Base-by-base conservation (phyloP, 768 basidiomycete genomes). In the Pleurotus pulmonarius region DNA sequence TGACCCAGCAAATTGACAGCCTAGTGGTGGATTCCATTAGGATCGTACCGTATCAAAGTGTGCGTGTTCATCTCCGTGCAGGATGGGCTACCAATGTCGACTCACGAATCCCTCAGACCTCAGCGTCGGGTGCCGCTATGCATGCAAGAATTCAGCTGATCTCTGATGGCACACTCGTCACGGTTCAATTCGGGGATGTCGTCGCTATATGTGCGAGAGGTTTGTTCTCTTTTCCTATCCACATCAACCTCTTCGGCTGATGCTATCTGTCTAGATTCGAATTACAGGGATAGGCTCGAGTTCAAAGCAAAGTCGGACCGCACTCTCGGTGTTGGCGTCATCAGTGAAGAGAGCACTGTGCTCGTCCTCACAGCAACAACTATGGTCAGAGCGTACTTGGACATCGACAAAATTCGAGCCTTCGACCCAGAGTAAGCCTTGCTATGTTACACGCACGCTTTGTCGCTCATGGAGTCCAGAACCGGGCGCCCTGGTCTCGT, bases 151-250 rank as follows among this genome's bases (percentile, higher is more conserved):
- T 92, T 53, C 81, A 82, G 53, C 73, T 85, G 15, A 69, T 88
- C 20, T 70, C 75, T n/a, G 75, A 75, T n/a, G 88, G 87, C 16
- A 73, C 78, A 18, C 63, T 89, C 7, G 69, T 84, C 39, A 76
- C 79, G 34, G 77, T 89, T 5, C 83, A 90, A 61, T 92, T 90
- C 59, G 88, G 88, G 25, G 89, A 92, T 67, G 83, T 88, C 1
- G 82, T 90, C 16, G 85, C 86, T 4, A 73, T 92, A 9, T 87
- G 85, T 66, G 80, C 88, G 48, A 76, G 81, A 71, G 81, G 90
- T 89, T 55, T 12, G 65, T 47, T 37, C 49, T 49, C 56, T 37
- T 9, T 12, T 40, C 55, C 18, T 34, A 8, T 58, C n/a, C 34
- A 24, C 3, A 20, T 20, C 20, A 20, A 4, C 16, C 52, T 16